Percentiles rank a stretch among this genome's conserved stretches.
Evolutionary conservation across 2,329 filamentous ascomycete genomes (phyloP).

Genomic region (Shiraia sp.): DNA sequence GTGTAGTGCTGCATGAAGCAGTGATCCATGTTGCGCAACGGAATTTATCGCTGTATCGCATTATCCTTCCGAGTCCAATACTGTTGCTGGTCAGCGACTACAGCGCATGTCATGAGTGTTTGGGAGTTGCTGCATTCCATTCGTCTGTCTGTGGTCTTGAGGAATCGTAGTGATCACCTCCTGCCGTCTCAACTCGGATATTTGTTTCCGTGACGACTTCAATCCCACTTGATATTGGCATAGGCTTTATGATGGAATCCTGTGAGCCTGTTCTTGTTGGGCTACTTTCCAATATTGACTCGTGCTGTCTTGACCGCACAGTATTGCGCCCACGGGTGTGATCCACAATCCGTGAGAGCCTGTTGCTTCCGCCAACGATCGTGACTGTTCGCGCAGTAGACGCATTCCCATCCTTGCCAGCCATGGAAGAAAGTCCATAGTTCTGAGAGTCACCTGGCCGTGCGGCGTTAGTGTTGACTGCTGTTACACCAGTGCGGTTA

Average conservation of each 20-base stretch:
- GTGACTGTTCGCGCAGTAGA: slow-evolving; percentile 36
- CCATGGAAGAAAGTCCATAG: slow-evolving; percentile 36
- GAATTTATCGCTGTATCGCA: background rate
- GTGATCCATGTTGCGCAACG: too few relatives aligned
- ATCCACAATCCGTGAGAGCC: slow-evolving; percentile 35
- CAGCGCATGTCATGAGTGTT: slow-evolving; percentile 3
- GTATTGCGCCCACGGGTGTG: slow-evolving; percentile 23
- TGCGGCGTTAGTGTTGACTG: slow-evolving; percentile 24
- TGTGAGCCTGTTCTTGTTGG: slow-evolving; percentile 35
- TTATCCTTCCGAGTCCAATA: background rate
- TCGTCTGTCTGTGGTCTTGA: background rate
- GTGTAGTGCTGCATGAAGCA: too few relatives aligned
- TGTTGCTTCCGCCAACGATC: slow-evolving; percentile 39
- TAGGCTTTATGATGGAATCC: slow-evolving; percentile 39
- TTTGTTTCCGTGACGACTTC: slow-evolving; percentile 41
- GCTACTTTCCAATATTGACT: slow-evolving; percentile 24
- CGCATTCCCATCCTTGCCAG: slow-evolving; percentile 25
- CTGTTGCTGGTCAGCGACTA: background rate
- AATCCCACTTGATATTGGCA: slow-evolving; percentile 15
- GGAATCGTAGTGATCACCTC: slow-evolving; percentile 11
- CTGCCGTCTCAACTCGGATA: slow-evolving; percentile 35
- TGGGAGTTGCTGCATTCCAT: background rate
- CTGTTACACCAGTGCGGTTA: slow-evolving; percentile 25
- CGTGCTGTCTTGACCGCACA: slow-evolving; percentile 13
- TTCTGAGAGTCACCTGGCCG: slow-evolving; percentile 29